Conservation (phyloP, 179 eudicot species). For the Drosera spatulata region DNA sequence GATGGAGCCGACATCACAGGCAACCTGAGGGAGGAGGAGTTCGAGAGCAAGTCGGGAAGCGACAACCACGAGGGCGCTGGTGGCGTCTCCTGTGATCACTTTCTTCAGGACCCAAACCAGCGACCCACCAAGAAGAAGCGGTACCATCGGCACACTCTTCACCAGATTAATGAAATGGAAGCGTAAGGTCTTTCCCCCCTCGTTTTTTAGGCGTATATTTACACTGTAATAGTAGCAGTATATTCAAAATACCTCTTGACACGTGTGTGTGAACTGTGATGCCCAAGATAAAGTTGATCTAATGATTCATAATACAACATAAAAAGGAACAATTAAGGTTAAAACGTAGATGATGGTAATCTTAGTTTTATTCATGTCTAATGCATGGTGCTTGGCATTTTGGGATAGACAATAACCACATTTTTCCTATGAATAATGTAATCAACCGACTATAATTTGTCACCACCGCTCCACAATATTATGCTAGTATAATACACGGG, state of each 20-base stretch:
- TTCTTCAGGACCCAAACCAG: slow-evolving; percentile 22
- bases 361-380: too few relatives aligned
- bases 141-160: slow-evolving; percentile 53
- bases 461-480: too few relatives aligned
- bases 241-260: not conserved
- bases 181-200: slow-evolving; percentile 20
- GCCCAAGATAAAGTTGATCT: too few relatives aligned
- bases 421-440: too few relatives aligned
- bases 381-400: too few relatives aligned
- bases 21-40: slow-evolving; percentile 26
- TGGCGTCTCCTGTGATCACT: slow-evolving; percentile 37
- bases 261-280: not conserved
- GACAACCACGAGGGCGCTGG: slow-evolving; percentile 26
- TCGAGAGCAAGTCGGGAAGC: slow-evolving; percentile 41
- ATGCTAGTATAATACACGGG: too few relatives aligned
- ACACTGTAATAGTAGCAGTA: not conserved
- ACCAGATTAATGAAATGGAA: slow-evolving; percentile 59
- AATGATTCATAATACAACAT: too few relatives aligned
- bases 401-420: too few relatives aligned
- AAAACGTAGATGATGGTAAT: too few relatives aligned
- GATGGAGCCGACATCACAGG: not conserved
- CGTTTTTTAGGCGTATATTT: not conserved
- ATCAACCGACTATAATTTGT: too few relatives aligned
- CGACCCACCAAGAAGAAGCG: slow-evolving; percentile 32
- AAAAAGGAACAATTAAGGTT: too few relatives aligned